Evolutionary conservation across 495 filamentous ascomycete genomes (phyloP).

Genomic region (Talaromyces trachyspermus): DNA sequence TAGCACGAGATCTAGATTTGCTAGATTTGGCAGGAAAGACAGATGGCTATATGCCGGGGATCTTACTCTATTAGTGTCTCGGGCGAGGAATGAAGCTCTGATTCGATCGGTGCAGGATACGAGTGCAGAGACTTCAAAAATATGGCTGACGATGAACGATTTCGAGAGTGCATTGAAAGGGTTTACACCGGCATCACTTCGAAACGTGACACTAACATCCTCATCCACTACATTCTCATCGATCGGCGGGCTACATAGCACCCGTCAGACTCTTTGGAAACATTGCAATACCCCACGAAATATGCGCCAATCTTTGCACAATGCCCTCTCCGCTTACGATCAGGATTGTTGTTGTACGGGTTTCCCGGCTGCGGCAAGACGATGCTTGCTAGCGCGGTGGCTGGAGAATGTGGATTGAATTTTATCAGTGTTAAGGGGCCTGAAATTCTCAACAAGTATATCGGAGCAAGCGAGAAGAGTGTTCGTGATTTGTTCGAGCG

Average conservation of each 20-base stretch:
- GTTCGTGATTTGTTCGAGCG: slow-evolving; percentile 92
- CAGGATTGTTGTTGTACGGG: slow-evolving; percentile 85
- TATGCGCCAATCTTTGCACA: slow-evolving; percentile 97
- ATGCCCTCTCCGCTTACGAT: slow-evolving; percentile 86
- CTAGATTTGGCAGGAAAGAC: slow-evolving; percentile 87
- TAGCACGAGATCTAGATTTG: slow-evolving; percentile 75
- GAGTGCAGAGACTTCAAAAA: slow-evolving; percentile 28
- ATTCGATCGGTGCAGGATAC: slow-evolving; percentile 56
- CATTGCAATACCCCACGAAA: slow-evolving; percentile 91
- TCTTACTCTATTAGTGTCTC: slow-evolving; percentile 72
- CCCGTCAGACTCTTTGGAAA: slow-evolving; percentile 86
- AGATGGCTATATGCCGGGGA: slow-evolving; percentile 98
- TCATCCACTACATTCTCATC: slow-evolving; percentile 82
- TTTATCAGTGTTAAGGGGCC: slow-evolving; percentile 98
- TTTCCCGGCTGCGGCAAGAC: slow-evolving; percentile 97
- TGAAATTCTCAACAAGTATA: slow-evolving; percentile 98
- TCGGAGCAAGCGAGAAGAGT: slow-evolving; percentile 89
- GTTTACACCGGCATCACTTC: slow-evolving; percentile 88
- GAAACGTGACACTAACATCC: slow-evolving; percentile 86
- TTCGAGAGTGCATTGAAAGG: slow-evolving; percentile 79
- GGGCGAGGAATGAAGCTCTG: slow-evolving; percentile 84
- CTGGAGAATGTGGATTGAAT: slow-evolving; percentile 92
- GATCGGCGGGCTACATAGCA: slow-evolving; percentile 81
- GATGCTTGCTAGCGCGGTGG: slow-evolving; percentile 83
- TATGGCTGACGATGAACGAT: slow-evolving; percentile 61